Evolutionary conservation across 2,329 filamentous ascomycete genomes (phyloP).

Genomic region (Fusarium palustre): DNA sequence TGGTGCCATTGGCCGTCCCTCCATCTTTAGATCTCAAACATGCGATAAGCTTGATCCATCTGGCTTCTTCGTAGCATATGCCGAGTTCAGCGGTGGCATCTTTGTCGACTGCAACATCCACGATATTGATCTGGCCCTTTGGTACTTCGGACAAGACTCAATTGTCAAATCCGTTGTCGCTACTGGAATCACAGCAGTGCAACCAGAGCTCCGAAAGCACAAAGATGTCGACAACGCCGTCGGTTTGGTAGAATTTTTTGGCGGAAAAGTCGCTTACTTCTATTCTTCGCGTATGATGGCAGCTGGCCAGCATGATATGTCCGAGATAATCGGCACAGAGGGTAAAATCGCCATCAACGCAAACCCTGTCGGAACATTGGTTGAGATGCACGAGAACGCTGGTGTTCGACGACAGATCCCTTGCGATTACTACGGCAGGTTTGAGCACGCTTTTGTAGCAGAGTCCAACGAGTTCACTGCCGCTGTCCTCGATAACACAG

Average conservation of each 20-base stretch:
- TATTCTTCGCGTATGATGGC: conserved; percentile 77
- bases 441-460: conserved; percentile 71
- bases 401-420: conserved; percentile 69
- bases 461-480: conserved; percentile 74
- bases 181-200: conserved; percentile 49
- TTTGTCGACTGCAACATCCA: conserved; percentile 79
- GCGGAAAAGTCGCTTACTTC: conserved; percentile 73
- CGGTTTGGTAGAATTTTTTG: conserved; percentile 74
- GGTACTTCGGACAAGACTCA: conserved; percentile 51
- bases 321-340: conserved; percentile 74
- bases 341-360: conserved; percentile 72
- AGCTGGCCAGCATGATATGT: conserved; percentile 74
- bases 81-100: conserved; percentile 73
- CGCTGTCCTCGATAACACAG: conserved; percentile 66
- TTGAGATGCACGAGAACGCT: conserved; percentile 65
- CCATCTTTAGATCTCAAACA: conserved; percentile 73
- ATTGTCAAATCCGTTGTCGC: conserved; percentile 50
- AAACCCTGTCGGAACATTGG: conserved; percentile 65
- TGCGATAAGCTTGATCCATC: conserved; percentile 75
- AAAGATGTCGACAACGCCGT: conserved; percentile 51
- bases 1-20: conserved; percentile 69
- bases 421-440: conserved; percentile 71
- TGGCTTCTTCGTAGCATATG: conserved; percentile 77
- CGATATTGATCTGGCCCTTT: conserved; percentile 64
- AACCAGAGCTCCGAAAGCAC: conserved; percentile 50